These are phyloP conservation scores for Saccharomycopsis fibuligera DNA, from an alignment of 805 yeast species.

Conservation along the genomic window DNA sequence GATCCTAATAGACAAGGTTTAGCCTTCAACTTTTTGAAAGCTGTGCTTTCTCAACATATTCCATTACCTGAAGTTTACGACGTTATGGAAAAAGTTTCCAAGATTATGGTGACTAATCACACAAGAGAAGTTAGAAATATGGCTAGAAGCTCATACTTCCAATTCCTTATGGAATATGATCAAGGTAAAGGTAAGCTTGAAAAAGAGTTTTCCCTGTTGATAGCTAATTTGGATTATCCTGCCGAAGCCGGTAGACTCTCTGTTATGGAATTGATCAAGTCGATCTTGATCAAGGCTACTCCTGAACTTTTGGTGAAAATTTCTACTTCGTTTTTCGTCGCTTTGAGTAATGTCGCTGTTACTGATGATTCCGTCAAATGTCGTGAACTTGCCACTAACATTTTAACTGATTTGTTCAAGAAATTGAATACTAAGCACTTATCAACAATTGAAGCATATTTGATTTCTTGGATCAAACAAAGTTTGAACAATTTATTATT, in stretches of 20 bases:
- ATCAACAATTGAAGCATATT: slow-evolving; percentile 37
- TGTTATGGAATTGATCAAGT: slow-evolving; percentile 78
- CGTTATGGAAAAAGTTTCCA: slow-evolving; percentile 71
- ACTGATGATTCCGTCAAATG: slow-evolving; percentile 75
- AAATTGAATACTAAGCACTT: slow-evolving; percentile 37
- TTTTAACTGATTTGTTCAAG: slow-evolving; percentile 49
- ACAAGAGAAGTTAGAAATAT: slow-evolving; percentile 75
- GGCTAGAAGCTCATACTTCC: slow-evolving; percentile 76
- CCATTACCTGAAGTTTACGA: slow-evolving; percentile 88
- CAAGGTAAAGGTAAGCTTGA: slow-evolving; percentile 83
- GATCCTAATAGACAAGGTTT: slow-evolving; percentile 86
- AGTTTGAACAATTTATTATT: slow-evolving; percentile 43
- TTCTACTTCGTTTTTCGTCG: slow-evolving; percentile 74
- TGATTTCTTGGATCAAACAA: slow-evolving; percentile 59
- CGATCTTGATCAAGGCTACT: slow-evolving; percentile 61
- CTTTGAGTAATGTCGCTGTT: slow-evolving; percentile 68
- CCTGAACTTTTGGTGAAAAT: slow-evolving; percentile 51
- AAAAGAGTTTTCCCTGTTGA: slow-evolving; percentile 74
- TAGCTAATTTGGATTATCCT: slow-evolving; percentile 76
- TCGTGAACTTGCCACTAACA: slow-evolving; percentile 71
- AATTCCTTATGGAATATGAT: slow-evolving; percentile 88
- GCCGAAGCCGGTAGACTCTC: slow-evolving; percentile 83
- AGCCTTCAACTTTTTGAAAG: slow-evolving; percentile 76
- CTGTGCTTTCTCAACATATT: slow-evolving; percentile 67
- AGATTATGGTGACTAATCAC: slow-evolving; percentile 86